Evolutionary conservation across 2,329 filamentous ascomycete species (phyloP), one percentile per base, ranked within the genome.

Genomic region (Rhinocladiella mackenziei): DNA sequence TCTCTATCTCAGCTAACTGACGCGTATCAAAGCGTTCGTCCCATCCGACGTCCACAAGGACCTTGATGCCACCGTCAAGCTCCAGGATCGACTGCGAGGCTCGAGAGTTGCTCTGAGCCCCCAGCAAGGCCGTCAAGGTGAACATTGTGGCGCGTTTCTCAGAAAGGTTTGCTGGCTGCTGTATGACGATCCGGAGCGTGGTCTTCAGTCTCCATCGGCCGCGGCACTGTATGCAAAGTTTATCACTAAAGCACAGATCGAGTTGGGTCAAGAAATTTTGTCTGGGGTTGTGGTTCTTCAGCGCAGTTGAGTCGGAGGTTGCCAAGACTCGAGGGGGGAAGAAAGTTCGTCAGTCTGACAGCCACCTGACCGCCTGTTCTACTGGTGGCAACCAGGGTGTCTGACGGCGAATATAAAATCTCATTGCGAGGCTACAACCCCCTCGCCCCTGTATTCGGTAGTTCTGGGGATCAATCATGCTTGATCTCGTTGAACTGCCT

Each of bases 71-170:
- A 54, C 91, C 91, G 70, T 98, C 92, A 43, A 98, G 84, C 71
- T 97, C 91, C 35, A 98, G 74, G 25, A 98, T 79, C n/a, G 92
- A 97, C 65, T 96, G 89, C 53, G 89, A 94, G 31, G 91, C 89
- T 46, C 82, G 75, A 55, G 85, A 80, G 4, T 63, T 63, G 39
- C 87, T 89, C 61, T 94, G 87, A 50, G 92, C 91, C 63, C 92
- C 92, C 57, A 95, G 83, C 45, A 98, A 75, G 34, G 92, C 83
- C 60, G 86, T 94, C 69, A 97, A 96, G 55, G 85, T 94, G 74
- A 98, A 97, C 92, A 98, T 98, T 17, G 25, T 25, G 25, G 17
- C 40, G 41, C 39, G 50, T 35, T 20, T 17, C 14, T 10, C n/a
- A n/a, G n/a, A n/a, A n/a, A 18, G 28, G 17, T 9, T 17, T 6